phyloP scores from a whole-genome alignment of 345 rosid species.

The Brassica cretica region DNA sequence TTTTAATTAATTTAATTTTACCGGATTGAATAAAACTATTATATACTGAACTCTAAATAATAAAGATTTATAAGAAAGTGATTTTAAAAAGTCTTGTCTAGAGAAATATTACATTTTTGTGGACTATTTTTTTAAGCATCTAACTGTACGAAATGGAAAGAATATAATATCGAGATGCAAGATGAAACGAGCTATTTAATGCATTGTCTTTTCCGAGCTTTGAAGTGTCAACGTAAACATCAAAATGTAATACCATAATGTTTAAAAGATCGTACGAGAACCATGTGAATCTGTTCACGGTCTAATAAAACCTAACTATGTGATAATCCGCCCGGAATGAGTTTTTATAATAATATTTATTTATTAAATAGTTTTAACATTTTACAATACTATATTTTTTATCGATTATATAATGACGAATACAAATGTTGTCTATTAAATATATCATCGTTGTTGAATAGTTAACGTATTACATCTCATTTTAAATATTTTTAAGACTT shows the following conservation, averaged over 20 bases:
- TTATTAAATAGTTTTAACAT: no score
- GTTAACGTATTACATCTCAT: no score
- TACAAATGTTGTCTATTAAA: no score
- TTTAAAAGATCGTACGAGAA: not conserved
- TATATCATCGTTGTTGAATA: no score
- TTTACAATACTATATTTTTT: no score
- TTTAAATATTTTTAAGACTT: no score
- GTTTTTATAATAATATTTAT: no score
- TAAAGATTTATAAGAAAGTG: not conserved
- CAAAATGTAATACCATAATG: constrained; percentile 9
- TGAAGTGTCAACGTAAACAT: constrained; percentile 13
- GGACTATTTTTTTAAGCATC: not conserved
- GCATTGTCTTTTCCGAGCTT: constrained; percentile 7
- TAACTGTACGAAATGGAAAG: not conserved
- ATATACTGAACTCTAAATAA: not conserved
- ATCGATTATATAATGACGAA: no score
- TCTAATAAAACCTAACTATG: not conserved
- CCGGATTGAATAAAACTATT: no score
- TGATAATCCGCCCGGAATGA: no score
- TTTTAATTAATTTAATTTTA: no score
- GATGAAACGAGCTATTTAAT: not conserved
- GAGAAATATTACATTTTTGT: not conserved
- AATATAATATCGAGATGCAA: constrained; percentile 6
- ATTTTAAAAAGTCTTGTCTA: not conserved
- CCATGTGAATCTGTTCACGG: constrained; percentile 14